phyloP scores from a whole-genome alignment of 495 filamentous ascomycete genomes.

The Talaromyces nanjingensis region DNA sequence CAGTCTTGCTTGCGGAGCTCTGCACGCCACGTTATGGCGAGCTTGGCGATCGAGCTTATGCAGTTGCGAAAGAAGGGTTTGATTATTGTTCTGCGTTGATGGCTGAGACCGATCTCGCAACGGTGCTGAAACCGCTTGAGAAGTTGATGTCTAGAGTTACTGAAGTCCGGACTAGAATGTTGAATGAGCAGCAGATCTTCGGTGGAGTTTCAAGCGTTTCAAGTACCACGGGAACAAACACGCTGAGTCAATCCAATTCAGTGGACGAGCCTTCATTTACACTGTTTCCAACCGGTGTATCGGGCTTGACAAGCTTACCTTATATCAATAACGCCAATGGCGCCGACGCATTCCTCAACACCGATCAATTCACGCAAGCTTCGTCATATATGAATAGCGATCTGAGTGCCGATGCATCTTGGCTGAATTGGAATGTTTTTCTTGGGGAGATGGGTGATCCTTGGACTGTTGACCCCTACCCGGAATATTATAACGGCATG shows the following conservation, averaged over 20 bases:
- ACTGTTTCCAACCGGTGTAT: background rate
- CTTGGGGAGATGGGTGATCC: background rate
- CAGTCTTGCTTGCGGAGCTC: conserved; percentile 59
- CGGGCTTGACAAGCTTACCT: background rate
- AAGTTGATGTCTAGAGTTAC: conserved; percentile 48
- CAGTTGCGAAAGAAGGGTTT: conserved; percentile 54
- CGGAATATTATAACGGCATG: background rate
- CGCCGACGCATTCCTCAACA: background rate
- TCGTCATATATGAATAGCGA: background rate
- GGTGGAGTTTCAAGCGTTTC: background rate
- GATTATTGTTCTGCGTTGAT: conserved; percentile 39
- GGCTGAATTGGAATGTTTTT: conserved; percentile 2
- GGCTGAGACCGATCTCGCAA: conserved; percentile 48
- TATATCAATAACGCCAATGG: background rate
- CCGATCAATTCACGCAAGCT: background rate
- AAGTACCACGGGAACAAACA: background rate
- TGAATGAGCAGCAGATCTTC: background rate
- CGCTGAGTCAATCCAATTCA: background rate
- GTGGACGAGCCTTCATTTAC: background rate
- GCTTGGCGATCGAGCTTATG: conserved; percentile 61
- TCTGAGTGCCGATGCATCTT: background rate
- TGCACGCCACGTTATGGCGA: conserved; percentile 55
- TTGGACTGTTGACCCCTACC: background rate
- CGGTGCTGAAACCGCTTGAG: conserved; percentile 63
- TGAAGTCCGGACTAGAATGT: background rate